Evolutionary conservation across 2,329 filamentous ascomycete genomes (phyloP).

Genomic region (Claviceps monticola): DNA sequence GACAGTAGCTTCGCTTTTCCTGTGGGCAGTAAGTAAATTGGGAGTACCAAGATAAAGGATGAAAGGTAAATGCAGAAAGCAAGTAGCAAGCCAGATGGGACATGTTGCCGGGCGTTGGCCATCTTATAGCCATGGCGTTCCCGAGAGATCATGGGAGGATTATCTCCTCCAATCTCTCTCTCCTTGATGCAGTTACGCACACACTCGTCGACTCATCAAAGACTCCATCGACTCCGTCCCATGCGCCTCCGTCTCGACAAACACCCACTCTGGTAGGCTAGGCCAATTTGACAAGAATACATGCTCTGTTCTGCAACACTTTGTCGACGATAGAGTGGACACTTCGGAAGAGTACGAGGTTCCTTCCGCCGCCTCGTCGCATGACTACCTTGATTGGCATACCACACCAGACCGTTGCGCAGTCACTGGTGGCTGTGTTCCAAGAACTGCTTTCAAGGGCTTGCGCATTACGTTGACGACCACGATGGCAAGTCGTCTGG

Average conservation of each 20-base stretch:
- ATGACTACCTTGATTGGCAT: conserved; percentile 4
- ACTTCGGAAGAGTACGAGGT: conserved; percentile 6
- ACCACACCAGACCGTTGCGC: background rate
- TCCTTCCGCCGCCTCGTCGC: conserved; percentile 7
- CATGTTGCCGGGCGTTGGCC: background rate
- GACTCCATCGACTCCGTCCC: background rate
- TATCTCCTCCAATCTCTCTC: background rate
- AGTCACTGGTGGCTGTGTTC: background rate
- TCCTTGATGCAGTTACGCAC: background rate
- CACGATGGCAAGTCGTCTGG: background rate
- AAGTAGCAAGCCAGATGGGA: background rate
- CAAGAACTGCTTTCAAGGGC: background rate
- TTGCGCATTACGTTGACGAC: background rate
- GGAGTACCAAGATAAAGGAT: background rate
- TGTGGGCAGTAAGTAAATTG: background rate
- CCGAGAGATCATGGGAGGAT: background rate
- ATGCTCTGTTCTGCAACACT: background rate
- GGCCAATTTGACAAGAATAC: background rate
- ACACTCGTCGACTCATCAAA: background rate
- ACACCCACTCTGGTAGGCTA: background rate
- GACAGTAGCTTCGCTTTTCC: background rate
- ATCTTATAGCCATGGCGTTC: conserved; percentile 2
- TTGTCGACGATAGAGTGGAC: background rate
- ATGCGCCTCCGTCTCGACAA: conserved; percentile 1
- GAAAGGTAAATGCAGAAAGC: background rate